Base-by-base conservation (phyloP, 1,284 basidiomycete genomes). In the Phylloporus sp. region DNA sequence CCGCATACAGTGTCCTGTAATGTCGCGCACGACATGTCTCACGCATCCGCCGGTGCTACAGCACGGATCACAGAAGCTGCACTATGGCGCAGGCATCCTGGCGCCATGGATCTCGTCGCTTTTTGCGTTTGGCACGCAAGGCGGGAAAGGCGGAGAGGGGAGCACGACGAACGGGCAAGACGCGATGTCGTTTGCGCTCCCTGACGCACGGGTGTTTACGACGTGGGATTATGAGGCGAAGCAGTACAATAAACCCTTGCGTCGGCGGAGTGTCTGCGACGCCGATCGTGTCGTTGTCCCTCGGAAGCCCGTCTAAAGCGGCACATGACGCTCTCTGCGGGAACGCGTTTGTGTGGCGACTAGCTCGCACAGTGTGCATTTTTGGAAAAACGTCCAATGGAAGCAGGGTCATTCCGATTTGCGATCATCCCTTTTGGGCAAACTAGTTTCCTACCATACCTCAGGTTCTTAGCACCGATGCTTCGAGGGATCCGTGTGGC, bases 221-320 rank as follows among this genome's bases (percentile, higher is more conserved):
- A 92, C 91, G 26, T 93, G 91, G 91, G 88, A 90, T 60, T 89
- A 85, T 66, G 90, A 93, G 69, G 72, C 77, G 51, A 91, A 91
- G 76, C 85, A 84, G 65, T 88, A 80, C 72, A 80, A 80, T 61
- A 80, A 84, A 22, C 79, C 85, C 22, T 69, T 87, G 50, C 64
- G 70, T 44, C 74, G 77, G 34, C 64, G 69, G 29, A 49, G 47
- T 17, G 12, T 32, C 72, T 15, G 32, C 58, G 28, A 10, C 62
- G 17, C 64, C 71, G 31, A 59, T 67, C 8, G 61, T 76, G n/a
- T 68, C 71, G 26, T 52, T 76, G 22, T 68, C 71, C n/a, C 54
- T 66, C 1, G 63, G 73, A 39, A 61, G 72, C 31, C 65, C 73
- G 24, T 65, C 70, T 15, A 73, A 64, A 68, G 69, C 54, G 72